phyloP scores from a whole-genome alignment of 306 rosid genomes.

The Prunus armeniaca region DNA sequence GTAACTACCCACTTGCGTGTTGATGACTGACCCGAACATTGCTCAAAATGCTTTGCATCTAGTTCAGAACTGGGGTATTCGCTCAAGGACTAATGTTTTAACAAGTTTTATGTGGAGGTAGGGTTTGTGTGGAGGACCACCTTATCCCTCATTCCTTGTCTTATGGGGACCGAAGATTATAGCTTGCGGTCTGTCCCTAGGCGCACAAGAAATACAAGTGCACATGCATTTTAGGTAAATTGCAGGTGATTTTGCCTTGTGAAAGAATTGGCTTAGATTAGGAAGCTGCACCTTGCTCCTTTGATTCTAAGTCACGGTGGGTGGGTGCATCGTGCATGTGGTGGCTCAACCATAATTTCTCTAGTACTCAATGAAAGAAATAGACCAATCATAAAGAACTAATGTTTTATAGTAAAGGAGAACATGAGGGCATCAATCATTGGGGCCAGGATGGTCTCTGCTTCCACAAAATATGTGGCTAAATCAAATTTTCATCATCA shows the following conservation, averaged over 20 bases:
- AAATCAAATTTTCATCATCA: background rate
- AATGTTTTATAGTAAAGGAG: background rate
- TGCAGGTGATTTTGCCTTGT: background rate
- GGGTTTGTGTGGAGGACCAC: constrained; percentile 23
- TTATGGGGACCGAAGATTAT: constrained; percentile 18
- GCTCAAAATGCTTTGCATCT: background rate
- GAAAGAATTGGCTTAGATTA: background rate
- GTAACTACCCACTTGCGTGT: background rate
- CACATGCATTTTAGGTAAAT: background rate
- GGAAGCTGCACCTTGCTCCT: background rate
- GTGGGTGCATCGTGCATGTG: background rate
- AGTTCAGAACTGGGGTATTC: background rate
- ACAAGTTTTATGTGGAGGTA: background rate
- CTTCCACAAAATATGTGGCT: background rate
- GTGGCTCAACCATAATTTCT: background rate
- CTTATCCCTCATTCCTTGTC: constrained; percentile 17
- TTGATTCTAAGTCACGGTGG: background rate
- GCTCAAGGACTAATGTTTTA: background rate
- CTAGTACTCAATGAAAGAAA: background rate
- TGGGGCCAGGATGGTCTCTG: background rate
- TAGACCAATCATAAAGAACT: background rate
- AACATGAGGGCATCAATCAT: background rate
- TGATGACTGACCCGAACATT: no score
- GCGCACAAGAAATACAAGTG: background rate
- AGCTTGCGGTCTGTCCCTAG: background rate